phyloP scores from a whole-genome alignment of 2,329 filamentous ascomycete species.

The Pestalotiopsis sp. region DNA sequence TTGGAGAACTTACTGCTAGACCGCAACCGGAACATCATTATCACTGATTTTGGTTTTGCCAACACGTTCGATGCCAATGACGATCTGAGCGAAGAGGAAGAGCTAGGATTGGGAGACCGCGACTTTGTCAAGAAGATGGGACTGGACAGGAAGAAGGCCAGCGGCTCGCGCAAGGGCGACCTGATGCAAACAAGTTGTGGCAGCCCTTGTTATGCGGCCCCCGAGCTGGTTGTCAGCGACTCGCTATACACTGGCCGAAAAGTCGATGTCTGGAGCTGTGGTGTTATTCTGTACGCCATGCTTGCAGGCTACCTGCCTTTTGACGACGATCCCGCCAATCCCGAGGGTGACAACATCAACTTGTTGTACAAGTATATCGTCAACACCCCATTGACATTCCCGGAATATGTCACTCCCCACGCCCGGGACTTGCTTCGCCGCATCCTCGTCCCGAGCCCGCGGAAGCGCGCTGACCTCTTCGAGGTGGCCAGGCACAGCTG shows the following conservation, averaged over 20 bases:
- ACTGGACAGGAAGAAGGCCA: slow-evolving; percentile 77
- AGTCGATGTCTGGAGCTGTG: slow-evolving; percentile 99
- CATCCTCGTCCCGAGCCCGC: slow-evolving; percentile 92
- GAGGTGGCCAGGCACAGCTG: slow-evolving; percentile 98
- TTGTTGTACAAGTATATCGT: slow-evolving; percentile 99
- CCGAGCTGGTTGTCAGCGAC: slow-evolving; percentile 95
- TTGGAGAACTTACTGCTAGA: slow-evolving; percentile 94
- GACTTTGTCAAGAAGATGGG: slow-evolving; percentile 86
- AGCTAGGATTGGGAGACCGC: slow-evolving; percentile 82
- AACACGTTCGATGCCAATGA: slow-evolving; percentile 94
- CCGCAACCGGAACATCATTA: slow-evolving; percentile 98
- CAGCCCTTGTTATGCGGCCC: slow-evolving; percentile 96
- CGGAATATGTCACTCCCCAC: slow-evolving; percentile 97
- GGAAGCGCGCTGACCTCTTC: slow-evolving; percentile 93
- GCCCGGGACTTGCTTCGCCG: slow-evolving; percentile 89
- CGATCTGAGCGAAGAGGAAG: slow-evolving; percentile 87
- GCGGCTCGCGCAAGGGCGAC: slow-evolving; percentile 83
- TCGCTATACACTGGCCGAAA: slow-evolving; percentile 96
- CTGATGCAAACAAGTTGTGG: slow-evolving; percentile 99
- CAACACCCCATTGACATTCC: slow-evolving; percentile 93
- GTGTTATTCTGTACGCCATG: slow-evolving; percentile 99
- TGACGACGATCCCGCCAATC: slow-evolving; percentile 96
- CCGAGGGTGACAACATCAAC: slow-evolving; percentile 99
- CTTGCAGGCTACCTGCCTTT: slow-evolving; percentile 96
- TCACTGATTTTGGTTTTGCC: slow-evolving; percentile 98